Percentiles rank a stretch among this genome's conserved stretches.
These are phyloP conservation scores for Triglochin maritima DNA, from an alignment of 106 monocot genomes.

Conservation along the genomic window DNA sequence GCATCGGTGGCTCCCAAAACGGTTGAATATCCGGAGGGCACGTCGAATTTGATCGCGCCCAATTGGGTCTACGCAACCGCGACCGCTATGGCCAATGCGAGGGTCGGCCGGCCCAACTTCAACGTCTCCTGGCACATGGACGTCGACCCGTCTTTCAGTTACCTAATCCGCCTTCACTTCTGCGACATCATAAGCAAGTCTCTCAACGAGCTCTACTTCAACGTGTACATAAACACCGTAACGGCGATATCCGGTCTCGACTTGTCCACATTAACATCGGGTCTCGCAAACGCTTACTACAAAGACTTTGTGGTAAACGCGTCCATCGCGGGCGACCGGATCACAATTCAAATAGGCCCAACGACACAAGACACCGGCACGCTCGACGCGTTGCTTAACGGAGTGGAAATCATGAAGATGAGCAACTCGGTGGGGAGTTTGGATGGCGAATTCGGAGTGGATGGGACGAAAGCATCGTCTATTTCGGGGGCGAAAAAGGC, in stretches of 20 bases:
- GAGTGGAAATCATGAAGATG: constrained; percentile 32
- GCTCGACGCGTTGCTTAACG: constrained; percentile 30
- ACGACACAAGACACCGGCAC: constrained; percentile 9
- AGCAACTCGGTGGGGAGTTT: constrained; percentile 37
- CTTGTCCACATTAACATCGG: constrained; percentile 14
- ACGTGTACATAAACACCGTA: constrained; percentile 28
- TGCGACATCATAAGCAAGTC: constrained; percentile 36
- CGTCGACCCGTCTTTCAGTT: constrained; percentile 28
- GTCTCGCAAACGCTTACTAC: constrained; percentile 19
- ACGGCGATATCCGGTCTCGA: constrained; percentile 23
- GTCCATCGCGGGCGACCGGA: constrained; percentile 1
- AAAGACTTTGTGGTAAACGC: constrained; percentile 28
- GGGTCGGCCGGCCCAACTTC: constrained; percentile 13
- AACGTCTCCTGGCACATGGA: constrained; percentile 26
- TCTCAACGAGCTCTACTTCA: constrained; percentile 32
- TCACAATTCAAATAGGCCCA: constrained; percentile 21
- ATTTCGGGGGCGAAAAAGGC: neutral
- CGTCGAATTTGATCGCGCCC: constrained; percentile 14
- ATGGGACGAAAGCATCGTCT: constrained; percentile 1
- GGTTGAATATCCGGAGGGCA: constrained; percentile 12
- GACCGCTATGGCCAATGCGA: constrained; percentile 15
- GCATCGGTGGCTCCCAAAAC: neutral
- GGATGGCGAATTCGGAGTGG: constrained; percentile 29
- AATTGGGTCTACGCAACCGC: constrained; percentile 28
- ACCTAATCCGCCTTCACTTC: constrained; percentile 35